These are phyloP conservation scores for Ceratonia siliqua DNA, from an alignment of 306 rosid genomes.

Conservation along the genomic window DNA sequence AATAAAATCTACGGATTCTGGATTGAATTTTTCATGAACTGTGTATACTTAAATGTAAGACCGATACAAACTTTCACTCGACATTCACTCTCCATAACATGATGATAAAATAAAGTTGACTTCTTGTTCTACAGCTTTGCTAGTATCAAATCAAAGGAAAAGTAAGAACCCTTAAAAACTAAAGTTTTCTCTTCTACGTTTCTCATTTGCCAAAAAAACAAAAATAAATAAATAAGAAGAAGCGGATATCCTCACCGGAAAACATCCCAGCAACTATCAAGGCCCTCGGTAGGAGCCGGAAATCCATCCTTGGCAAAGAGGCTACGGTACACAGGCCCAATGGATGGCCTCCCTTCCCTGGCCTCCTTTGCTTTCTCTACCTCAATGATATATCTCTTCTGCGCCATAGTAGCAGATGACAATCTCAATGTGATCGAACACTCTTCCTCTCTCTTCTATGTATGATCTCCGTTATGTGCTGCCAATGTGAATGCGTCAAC, in stretches of 20 bases:
- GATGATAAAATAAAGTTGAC: neutral
- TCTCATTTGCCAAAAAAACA: slow-evolving; percentile 15
- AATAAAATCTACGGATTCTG: neutral
- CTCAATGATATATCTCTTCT: slow-evolving; percentile 56
- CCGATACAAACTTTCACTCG: slow-evolving; percentile 1
- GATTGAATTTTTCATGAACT: neutral
- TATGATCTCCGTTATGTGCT: neutral
- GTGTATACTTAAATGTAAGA: neutral
- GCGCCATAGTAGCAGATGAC: slow-evolving; percentile 45
- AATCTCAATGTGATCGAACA: too few relatives aligned
- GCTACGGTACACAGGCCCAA: slow-evolving; percentile 85
- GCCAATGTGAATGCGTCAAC: neutral
- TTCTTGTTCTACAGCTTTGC: neutral
- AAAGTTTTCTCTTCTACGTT: neutral
- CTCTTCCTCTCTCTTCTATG: neutral
- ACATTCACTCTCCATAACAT: neutral
- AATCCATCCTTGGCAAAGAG: slow-evolving; percentile 80
- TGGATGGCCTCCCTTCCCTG: slow-evolving; percentile 55
- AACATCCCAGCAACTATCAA: slow-evolving; percentile 91
- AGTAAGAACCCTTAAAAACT: neutral
- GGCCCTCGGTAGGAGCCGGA: slow-evolving; percentile 63
- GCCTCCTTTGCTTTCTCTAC: slow-evolving; percentile 71
- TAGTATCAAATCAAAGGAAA: neutral
- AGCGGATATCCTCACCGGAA: slow-evolving; percentile 53
- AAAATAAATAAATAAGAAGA: slow-evolving; percentile 3